These are phyloP conservation scores for Epichloe baconii DNA, from an alignment of 2,329 filamentous ascomycete genomes.

Conservation along the genomic window DNA sequence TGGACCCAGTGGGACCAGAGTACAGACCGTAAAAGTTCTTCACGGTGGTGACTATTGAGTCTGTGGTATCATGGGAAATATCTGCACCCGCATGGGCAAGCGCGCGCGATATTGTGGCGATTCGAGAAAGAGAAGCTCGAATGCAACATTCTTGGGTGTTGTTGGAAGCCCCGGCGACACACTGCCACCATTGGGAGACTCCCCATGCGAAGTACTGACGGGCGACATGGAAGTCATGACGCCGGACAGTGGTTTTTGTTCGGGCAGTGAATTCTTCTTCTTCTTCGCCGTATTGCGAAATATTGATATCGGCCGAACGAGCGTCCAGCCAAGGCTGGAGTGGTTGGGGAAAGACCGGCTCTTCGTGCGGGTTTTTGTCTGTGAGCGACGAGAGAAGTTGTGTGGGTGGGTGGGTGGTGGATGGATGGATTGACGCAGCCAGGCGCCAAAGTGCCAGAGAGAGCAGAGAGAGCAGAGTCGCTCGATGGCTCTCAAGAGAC, in stretches of 20 bases:
- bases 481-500: background rate
- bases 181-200: slow-evolving; percentile 29
- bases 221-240: slow-evolving; percentile 36
- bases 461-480: slow-evolving; percentile 7
- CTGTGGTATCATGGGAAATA: slow-evolving; percentile 90
- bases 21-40: slow-evolving; percentile 99
- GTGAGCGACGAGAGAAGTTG: background rate
- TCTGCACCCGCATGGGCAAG: slow-evolving; percentile 76
- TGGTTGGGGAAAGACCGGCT: slow-evolving; percentile 11
- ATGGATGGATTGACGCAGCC: slow-evolving; percentile 12
- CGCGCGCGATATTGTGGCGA: slow-evolving; percentile 58
- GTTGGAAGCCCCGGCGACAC: slow-evolving; percentile 33
- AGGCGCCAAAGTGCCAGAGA: slow-evolving; percentile 4
- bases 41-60: slow-evolving; percentile 94
- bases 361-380: slow-evolving; percentile 23
- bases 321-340: slow-evolving; percentile 9
- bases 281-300: background rate
- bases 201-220: slow-evolving; percentile 20
- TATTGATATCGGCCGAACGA: slow-evolving; percentile 7
- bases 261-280: background rate
- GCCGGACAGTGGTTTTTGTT: background rate
- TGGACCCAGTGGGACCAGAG: slow-evolving; percentile 53
- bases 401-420: background rate
- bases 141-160: slow-evolving; percentile 62
- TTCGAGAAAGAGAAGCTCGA: slow-evolving; percentile 60